Base-by-base conservation (phyloP, 1,284 basidiomycete genomes). In the Heterobasidion parviporum region DNA sequence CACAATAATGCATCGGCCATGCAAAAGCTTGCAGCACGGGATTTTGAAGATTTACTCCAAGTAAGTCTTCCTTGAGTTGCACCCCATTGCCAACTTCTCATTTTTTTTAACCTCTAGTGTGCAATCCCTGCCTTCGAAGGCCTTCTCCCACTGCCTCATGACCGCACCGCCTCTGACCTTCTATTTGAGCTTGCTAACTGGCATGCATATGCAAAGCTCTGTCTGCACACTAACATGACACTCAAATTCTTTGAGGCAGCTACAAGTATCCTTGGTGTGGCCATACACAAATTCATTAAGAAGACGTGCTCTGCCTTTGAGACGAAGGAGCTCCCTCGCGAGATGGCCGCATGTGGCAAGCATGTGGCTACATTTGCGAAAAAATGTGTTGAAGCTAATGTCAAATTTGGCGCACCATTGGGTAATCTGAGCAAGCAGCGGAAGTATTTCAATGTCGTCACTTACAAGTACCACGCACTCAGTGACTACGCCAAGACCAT, bases 121-220 rank as follows among this genome's bases (percentile, higher is more conserved):
- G 54, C 64, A 8, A 64, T 70, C 4, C 69, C 69, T 0, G 63
- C 56, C 0, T 60, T 73, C 50, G 66, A 71, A 52, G 65, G 63
- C 0, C 59, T 73, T 0, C 54, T 73, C 3, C 61, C 59, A 1
- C 44, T 32, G 16, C 53, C 58, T 0, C 55, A 67, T n/a, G 57
- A 72, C 46, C 34, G 49, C 0, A 56, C 61, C 4, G 54, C 69
- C 3, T 43, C 61, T 1, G 54, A 64, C 15, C 46, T 72, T 5
- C 47, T 72, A 0, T 72, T 66, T 49, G 54, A 55, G 1, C 53
- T 68, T 3, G 61, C 57, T 0, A 53, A 58, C 7, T 72, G 66
- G 66, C 70, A 72, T 52, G 63, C 60, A 0, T 60, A 67, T 4
- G 68, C 70, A 0, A 72, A 72, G 41, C 59, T 73, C 1, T 64